phyloP scores from a whole-genome alignment of 108 stramenopile species.

The Conticribra weissflogii region DNA sequence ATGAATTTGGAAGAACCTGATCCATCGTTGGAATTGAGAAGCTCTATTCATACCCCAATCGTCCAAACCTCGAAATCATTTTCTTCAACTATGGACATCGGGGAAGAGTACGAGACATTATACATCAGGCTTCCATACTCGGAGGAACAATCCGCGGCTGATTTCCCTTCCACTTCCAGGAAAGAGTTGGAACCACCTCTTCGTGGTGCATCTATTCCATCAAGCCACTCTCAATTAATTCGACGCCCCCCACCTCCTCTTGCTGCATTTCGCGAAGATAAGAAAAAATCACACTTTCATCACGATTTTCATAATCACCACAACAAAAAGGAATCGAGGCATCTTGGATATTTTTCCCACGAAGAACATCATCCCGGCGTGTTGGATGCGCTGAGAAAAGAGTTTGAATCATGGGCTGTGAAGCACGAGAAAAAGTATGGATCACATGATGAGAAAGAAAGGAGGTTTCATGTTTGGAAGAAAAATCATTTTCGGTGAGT shows the following conservation, averaged over 20 bases:
- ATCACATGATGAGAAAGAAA: constrained; percentile 66
- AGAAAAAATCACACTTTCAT: not conserved
- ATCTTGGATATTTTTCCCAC: not conserved
- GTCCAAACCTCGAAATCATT: too few species aligned
- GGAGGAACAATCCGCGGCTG: constrained; percentile 4
- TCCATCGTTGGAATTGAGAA: not conserved
- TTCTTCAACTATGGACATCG: not conserved
- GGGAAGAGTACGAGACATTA: constrained; percentile 26
- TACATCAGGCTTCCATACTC: constrained; percentile 45
- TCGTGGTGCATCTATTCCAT: constrained; percentile 19
- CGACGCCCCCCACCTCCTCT: constrained; percentile 23
- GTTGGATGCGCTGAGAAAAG: constrained; percentile 50
- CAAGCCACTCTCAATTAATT: constrained; percentile 5
- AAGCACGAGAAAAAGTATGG: constrained; percentile 68
- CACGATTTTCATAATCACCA: constrained; percentile 11
- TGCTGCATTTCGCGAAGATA: not conserved
- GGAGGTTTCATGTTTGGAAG: constrained; percentile 78
- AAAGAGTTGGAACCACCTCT: constrained; percentile 34
- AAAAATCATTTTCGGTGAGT: constrained; percentile 74
- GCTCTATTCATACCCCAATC: too few species aligned
- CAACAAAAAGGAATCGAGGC: not conserved
- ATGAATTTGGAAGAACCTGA: constrained; percentile 18
- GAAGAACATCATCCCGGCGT: constrained; percentile 21
- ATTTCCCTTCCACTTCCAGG: constrained; percentile 1
- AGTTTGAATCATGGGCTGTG: constrained; percentile 77